Evolutionary conservation across 768 basidiomycete species (phyloP), one percentile per base, ranked within the genome.

Genomic region (Tubosaeta sp.): DNA sequence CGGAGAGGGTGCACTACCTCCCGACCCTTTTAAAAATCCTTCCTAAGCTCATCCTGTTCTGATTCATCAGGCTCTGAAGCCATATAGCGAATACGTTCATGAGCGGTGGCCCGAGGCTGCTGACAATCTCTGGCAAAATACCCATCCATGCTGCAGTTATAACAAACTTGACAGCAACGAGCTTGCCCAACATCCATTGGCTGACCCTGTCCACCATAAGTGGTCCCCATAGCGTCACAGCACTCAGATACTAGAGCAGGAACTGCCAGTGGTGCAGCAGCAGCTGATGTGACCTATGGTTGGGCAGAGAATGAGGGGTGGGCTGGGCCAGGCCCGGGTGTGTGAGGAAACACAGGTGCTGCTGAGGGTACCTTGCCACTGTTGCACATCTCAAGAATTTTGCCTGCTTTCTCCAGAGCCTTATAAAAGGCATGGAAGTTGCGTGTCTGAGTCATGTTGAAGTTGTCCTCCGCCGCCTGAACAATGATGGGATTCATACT

Each of bases 151-250:
- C 54, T 46, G n/a, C 34, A 50, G 11, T 54, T 48, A 32, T 53
- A 58, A 9, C 37, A 47, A 11, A 33, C 26, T 10, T 53, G 46
- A 22, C 53, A 45, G 5, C 26, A 2, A 43, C 52, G 44, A 8
- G 49, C 41, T 8, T 39, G 38, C 37, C 55, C 53, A 1, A 62
- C 12, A 19, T 62, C 60, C 58, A 60, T 62, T 16, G 53, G 56
- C 34, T 59, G 52, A 11, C 60, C 60, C 7, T 49, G 53, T 4
- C 60, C 59, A 11, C 33, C 33, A 34, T 34, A 34, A 10, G 14
- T 34, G 14, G 33, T 34, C 33, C 11, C 33, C 5, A 8, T 34
- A 12, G 33, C 8, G 12, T 34, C 14, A 12, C 11, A 4, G 12
- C 14, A 4, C 33, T 34, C 33, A 12, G 33, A 11, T 12, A 34